Base-by-base conservation (phyloP, 2,329 filamentous ascomycete species). In the Cytospora leucostoma region DNA sequence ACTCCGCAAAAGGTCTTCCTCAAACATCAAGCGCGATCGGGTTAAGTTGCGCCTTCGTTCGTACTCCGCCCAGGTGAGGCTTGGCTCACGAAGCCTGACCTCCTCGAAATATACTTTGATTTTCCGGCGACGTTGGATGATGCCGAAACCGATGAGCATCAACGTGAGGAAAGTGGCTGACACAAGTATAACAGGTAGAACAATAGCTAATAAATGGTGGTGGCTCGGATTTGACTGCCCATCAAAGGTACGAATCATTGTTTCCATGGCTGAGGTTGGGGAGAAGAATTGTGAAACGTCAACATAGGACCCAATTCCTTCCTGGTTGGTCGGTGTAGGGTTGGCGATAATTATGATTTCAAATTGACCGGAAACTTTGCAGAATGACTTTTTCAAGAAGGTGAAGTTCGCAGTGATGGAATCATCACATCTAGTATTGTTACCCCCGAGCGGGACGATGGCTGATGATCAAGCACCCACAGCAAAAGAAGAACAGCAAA, bases 41-140 rank as follows among this genome's bases (percentile, higher is more conserved):
- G 65, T 69, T 40, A 68, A 59, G 33, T 65, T 66, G 47, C 62
- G 54, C 32, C 66, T 62, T 21, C 66, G 62, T 21, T 62, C 62
- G 49, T 68, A 66, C 40, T 70, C 67, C 10, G 66, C 65, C 68
- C 69, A 70, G 7, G 68, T 68, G 12, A 70, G 59, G 27, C 58
- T 61, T 11, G 69, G 68, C 40, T 70, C 63, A 37, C 65, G 69
- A 11, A 62, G 47, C 17, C 65, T 61, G 6, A 66, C 67, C 11
- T 66, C 60, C 35, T 58, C 47, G 61, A 67, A 70, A 2, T 50
- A 51, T 5, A 34, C 19, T 19, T 44, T 40, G 50, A 52, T 17
- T 7, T 53, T 44, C 13, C 59, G 63, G 37, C 65, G 64, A 13
- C 67, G 63, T 33, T 64, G 61, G 5, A 63, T 52, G 19, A 67